Evolutionary conservation across 2,329 filamentous ascomycete species (phyloP), one percentile per base, ranked within the genome.

Genomic region (Pleomassaria siparia): DNA sequence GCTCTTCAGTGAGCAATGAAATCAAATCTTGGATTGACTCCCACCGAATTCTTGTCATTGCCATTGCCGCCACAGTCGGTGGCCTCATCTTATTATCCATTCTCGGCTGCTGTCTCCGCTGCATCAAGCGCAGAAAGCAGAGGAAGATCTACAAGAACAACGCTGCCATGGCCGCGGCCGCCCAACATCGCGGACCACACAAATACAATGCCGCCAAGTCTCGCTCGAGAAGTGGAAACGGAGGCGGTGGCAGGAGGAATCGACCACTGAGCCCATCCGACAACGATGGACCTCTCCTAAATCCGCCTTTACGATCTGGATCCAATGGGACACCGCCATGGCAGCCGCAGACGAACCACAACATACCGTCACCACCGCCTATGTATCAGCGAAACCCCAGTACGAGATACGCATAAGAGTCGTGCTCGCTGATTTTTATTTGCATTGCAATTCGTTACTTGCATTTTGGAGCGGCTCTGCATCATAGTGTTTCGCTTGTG

Each of bases 11-110:
- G 2, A 78, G 79, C 58, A 85, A 84, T 53, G 85, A 91, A 72
- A 85, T 95, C 53, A 76, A 75, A 44, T 80, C 79, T 50, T 96
- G 90, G 87, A 85, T 97, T 68, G 74, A 81, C 21, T 73, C 85
- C 55, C 85, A 97, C 75, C 88, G 88, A 71, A 74, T 81, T 43
- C 82, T 97, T 53, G 87, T 95, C 55, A 96, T 97, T 54, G 91
- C 88, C 20, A 76, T 97, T 10, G 82, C 81, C 4, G 76, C 77
- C 39, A 87, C 84, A 10, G 76, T 95, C 13, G 92, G 90, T 40
- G 83, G 80, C 6, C 75, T 96, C 5, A 63, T 95, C 15, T 21
- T 70, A 13, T 67, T 96, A 37, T 77, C 80, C 26, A 74, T 96
- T 42, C 56, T 86, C 10, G 80, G 80, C 63, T 96, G 90, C 72